Evolutionary conservation across 768 basidiomycete species (phyloP).

Genomic region (Cubamyces sp.): DNA sequence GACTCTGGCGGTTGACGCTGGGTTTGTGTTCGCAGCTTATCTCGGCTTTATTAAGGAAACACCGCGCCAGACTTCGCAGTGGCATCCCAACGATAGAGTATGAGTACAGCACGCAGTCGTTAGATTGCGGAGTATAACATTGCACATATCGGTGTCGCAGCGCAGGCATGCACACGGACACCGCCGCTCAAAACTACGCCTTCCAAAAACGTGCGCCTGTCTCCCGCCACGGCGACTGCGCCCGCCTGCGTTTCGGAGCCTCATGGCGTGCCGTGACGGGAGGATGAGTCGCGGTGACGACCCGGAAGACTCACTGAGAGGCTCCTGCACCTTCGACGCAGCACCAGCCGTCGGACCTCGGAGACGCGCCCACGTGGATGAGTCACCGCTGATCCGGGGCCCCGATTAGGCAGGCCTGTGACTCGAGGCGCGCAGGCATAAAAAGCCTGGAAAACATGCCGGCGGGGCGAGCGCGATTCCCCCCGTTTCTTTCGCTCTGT

Average conservation of each 20-base stretch:
- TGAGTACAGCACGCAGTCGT: no score
- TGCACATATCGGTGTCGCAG: no score
- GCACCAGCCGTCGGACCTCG: background rate
- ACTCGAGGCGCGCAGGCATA: constrained; percentile 21
- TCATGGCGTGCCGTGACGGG: constrained; percentile 1
- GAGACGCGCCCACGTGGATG: constrained; percentile 20
- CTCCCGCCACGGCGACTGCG: constrained; percentile 6
- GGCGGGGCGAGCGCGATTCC: background rate
- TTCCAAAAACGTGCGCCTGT: background rate
- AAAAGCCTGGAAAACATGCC: constrained; percentile 11
- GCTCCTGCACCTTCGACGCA: background rate
- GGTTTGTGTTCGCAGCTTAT: no score
- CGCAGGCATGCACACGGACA: no score
- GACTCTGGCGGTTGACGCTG: no score
- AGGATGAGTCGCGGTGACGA: background rate
- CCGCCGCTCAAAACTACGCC: background rate
- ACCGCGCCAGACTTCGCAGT: no score
- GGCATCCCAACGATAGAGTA: no score
- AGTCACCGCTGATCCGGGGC: constrained; percentile 19
- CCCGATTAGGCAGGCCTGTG: constrained; percentile 20
- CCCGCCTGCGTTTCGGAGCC: constrained; percentile 16
- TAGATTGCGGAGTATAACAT: no score
- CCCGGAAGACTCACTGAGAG: background rate
- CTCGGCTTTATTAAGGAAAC: no score
- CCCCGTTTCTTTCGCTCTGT: no score